A percentile compares a stretch with the other conserved stretches of the same genome.
phyloP scores from a whole-genome alignment of 257 asterid genomes.

The Solanum verrucosum region DNA sequence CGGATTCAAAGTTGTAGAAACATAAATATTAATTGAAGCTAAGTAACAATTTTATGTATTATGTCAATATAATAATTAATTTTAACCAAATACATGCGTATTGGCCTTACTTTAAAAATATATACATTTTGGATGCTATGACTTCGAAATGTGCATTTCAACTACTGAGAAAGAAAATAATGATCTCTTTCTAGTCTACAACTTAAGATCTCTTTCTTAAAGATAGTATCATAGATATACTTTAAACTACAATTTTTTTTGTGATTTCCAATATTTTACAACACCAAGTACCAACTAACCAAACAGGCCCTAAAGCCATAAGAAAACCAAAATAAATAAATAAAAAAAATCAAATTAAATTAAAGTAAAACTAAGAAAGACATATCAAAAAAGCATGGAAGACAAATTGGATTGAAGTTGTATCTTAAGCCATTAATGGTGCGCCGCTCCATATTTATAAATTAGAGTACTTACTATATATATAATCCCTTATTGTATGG shows the following conservation, averaged over 20 bases:
- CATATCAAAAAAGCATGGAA: background rate
- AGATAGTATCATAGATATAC: background rate
- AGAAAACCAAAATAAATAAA: background rate
- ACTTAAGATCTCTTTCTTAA: background rate
- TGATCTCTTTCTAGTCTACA: background rate
- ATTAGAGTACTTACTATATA: background rate
- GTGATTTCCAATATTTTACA: background rate
- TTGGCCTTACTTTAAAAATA: background rate
- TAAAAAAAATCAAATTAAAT: background rate
- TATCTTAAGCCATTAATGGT: slow-evolving; percentile 4
- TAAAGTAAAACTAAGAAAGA: background rate
- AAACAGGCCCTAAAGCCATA: background rate
- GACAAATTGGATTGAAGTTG: background rate
- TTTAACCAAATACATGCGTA: background rate
- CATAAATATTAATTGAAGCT: too few relatives aligned
- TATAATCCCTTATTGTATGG: slow-evolving; percentile 12
- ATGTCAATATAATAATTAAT: background rate
- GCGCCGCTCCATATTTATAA: slow-evolving; percentile 3
- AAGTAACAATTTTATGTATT: too few relatives aligned
- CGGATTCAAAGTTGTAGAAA: too few relatives aligned
- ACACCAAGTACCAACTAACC: background rate
- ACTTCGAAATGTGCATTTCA: background rate
- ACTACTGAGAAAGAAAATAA: background rate
- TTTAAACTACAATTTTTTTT: background rate
- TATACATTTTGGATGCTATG: background rate